A percentile compares a stretch with the other conserved stretches of the same genome.
These are phyloP conservation scores for Fusarium sp. DNA, from an alignment of 2,329 filamentous ascomycete genomes.

Conservation along the genomic window DNA sequence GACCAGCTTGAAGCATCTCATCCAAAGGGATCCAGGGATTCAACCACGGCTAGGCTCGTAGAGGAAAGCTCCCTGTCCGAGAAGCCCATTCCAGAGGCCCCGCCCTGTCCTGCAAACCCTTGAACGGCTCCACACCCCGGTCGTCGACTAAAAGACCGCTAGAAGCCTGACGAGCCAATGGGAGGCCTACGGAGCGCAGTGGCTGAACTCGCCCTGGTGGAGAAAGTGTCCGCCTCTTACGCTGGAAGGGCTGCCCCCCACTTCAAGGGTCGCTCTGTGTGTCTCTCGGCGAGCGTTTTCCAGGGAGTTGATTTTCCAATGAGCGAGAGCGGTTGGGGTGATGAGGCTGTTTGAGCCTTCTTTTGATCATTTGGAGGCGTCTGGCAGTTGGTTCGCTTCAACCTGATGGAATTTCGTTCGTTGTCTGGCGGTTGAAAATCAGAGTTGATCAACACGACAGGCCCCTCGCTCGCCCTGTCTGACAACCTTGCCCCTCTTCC, in stretches of 20 bases:
- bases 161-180: constrained; percentile 14
- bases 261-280: constrained; percentile 23
- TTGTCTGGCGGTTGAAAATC: constrained; percentile 12
- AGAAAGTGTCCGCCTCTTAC: constrained; percentile 36
- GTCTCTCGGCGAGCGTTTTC: constrained; percentile 16
- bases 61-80: constrained; percentile 25
- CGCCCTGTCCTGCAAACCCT: constrained; percentile 3
- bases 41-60: constrained; percentile 18
- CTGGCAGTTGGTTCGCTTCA: constrained; percentile 11
- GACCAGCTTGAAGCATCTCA: constrained; percentile 13
- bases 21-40: constrained; percentile 15
- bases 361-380: background rate
- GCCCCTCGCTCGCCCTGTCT: constrained; percentile 16
- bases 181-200: constrained; percentile 17
- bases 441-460: constrained; percentile 27
- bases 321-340: constrained; percentile 21
- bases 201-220: constrained; percentile 35
- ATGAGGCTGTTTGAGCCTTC: constrained; percentile 14
- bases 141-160: constrained; percentile 14
- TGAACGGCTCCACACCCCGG: constrained; percentile 21
- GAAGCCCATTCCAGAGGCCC: constrained; percentile 19
- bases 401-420: constrained; percentile 2
- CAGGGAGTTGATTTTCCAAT: constrained; percentile 18
- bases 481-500: constrained; percentile 7
- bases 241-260: constrained; percentile 39